Evolutionary conservation across 371 early-diverging fungal genomes (phyloP), one percentile per base, ranked within the genome.

Genomic region (Mortierella sp.): DNA sequence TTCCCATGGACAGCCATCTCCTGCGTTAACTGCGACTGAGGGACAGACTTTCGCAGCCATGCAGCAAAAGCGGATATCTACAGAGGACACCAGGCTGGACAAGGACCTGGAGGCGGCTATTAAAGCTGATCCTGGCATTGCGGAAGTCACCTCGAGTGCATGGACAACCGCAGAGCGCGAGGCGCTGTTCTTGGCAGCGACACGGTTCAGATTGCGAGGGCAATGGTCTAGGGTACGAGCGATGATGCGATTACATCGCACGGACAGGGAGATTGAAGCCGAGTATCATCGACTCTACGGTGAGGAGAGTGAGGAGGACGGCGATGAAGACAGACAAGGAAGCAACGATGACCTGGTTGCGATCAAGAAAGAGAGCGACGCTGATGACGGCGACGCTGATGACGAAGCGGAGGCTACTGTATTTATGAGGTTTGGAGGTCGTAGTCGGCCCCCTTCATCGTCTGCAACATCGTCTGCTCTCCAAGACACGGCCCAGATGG

Each of bases 151-250:
- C n/a, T 50, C 52, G 0, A 56, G 23, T n/a, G 43, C 63, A 3
- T 73, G 68, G 68, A 73, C 73, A 9, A 30, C 53, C 0, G 68
- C 68, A 2, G 73, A 73, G 37, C 67, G 59, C 8, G 73, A 73
- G 12, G 73, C 68, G 0, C 37, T 73, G 21, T 67, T 63, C 54
- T 27, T 67, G 34, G 68, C 68, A 6, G 73, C 63, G 4, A 55
- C 63, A 3, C 68, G 64, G 34, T 63, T 67, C 56, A 41, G 39
- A 24, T 58, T 73, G 21, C 41, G 12, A 3, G 73, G 73, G 2
- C 73, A 67, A 6, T 73, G 73, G 73, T 31, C 64, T 34, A 73
- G 55, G 59, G 63, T 73, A 24, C 57, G 68, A 28, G 41, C 67
- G 19, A 55, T 46, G 55, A 73, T 73, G 73, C 37, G 62, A 2